These are phyloP conservation scores for Diaporthe sp. DNA, from an alignment of 2,329 filamentous ascomycete species.

Conservation along the genomic window DNA sequence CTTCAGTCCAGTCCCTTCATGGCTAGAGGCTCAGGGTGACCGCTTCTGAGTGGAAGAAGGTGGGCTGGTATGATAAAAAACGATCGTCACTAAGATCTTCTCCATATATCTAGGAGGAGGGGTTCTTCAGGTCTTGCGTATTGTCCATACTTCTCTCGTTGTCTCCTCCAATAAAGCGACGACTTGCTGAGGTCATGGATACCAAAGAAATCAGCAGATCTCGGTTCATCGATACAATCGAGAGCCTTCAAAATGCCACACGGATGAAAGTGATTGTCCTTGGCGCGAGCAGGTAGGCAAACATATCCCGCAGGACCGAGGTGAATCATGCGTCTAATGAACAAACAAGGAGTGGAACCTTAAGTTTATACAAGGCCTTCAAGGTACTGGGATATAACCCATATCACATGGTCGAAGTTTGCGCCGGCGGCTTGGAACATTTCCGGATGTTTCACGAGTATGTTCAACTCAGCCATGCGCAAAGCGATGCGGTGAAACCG, in stretches of 20 bases:
- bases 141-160: background rate
- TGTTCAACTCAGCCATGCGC: background rate
- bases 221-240: slow-evolving; percentile 12
- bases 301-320: too few species aligned
- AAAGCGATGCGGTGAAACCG: background rate
- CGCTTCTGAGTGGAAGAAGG: background rate
- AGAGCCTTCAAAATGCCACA: background rate
- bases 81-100: background rate
- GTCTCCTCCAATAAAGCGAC: background rate
- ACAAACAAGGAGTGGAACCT: background rate
- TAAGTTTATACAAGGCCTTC: slow-evolving; percentile 4
- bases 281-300: background rate
- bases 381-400: background rate
- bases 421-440: background rate
- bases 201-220: background rate
- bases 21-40: background rate
- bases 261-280: slow-evolving; percentile 7
- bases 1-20: background rate
- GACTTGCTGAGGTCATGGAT: background rate
- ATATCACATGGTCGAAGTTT: slow-evolving; percentile 9
- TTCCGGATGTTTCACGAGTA: slow-evolving; percentile 2
- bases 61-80: background rate
- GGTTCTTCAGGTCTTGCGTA: background rate
- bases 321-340: background rate
- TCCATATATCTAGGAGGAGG: background rate